A percentile compares a stretch with the other conserved stretches of the same genome.
These are phyloP conservation scores for Dissoconium aciculare DNA, from an alignment of 2,329 filamentous ascomycete species.

Conservation along the genomic window DNA sequence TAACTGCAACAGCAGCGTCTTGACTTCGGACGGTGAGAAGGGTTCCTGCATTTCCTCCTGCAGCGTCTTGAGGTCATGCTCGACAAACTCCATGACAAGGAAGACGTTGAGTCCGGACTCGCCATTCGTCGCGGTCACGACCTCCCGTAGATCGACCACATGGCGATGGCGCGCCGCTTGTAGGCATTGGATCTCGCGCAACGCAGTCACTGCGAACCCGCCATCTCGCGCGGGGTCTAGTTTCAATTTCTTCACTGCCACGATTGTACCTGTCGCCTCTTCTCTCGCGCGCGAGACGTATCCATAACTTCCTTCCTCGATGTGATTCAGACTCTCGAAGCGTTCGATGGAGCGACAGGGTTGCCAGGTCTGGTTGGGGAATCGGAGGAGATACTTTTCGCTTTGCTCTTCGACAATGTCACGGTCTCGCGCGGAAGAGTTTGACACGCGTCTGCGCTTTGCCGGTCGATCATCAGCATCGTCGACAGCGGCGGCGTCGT, in stretches of 20 bases:
- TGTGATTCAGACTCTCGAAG: conserved; percentile 87
- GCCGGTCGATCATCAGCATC: conserved; percentile 32
- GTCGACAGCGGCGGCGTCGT: conserved; percentile 16
- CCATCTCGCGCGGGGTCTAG: conserved; percentile 58
- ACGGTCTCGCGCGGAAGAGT: conserved; percentile 26
- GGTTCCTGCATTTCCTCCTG: conserved; percentile 90
- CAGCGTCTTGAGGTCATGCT: conserved; percentile 89
- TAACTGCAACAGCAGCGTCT: conserved; percentile 76
- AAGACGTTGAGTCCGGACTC: conserved; percentile 47
- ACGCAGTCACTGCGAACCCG: conserved; percentile 78
- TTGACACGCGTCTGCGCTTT: conserved; percentile 47
- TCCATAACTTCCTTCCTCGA: conserved; percentile 94
- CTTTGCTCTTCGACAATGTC: conserved; percentile 19
- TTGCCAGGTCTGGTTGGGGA: conserved; percentile 53
- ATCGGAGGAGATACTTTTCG: conserved; percentile 51
- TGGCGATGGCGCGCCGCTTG: conserved; percentile 67
- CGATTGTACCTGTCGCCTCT: conserved; percentile 57
- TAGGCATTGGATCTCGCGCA: conserved; percentile 87
- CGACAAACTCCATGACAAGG: conserved; percentile 91
- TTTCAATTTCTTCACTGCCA: conserved; percentile 89
- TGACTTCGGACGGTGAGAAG: conserved; percentile 82
- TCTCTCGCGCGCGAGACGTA: conserved; percentile 79
- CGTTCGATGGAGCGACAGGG: conserved; percentile 65
- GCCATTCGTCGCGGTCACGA: conserved; percentile 40
- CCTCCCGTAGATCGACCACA: conserved; percentile 66